A percentile compares a stretch with the other conserved stretches of the same genome.
Conservation (phyloP, 441 rosid genomes). For the Jatropha multifida region DNA sequence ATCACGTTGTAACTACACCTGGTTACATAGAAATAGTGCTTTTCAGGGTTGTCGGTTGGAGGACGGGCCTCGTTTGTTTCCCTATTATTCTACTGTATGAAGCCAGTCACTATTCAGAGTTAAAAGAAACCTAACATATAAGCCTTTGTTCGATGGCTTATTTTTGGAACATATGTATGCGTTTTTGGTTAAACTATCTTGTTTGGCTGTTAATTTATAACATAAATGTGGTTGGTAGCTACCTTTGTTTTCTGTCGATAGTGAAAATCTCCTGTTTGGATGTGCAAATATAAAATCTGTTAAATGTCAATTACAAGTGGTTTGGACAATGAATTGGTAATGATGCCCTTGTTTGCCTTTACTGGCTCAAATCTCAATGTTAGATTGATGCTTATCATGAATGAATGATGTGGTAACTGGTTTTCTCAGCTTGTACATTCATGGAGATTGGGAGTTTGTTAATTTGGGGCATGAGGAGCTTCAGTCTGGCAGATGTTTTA, state of each 20-base stretch:
- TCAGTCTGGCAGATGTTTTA: background rate
- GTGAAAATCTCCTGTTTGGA: conserved; percentile 14
- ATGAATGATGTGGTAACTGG: background rate
- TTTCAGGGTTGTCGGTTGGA: conserved; percentile 5
- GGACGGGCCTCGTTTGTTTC: conserved; percentile 14
- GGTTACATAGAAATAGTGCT: background rate
- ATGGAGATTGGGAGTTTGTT: background rate
- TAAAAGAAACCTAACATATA: background rate
- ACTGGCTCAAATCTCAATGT: background rate
- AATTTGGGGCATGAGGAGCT: background rate
- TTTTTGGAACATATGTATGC: conserved; percentile 3
- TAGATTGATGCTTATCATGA: background rate
- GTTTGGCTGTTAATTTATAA: conserved; percentile 13
- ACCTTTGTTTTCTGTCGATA: background rate
- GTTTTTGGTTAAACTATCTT: background rate
- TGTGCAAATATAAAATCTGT: background rate
- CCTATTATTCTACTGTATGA: background rate
- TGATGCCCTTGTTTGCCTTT: background rate
- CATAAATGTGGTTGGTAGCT: background rate
- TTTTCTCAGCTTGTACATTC: background rate
- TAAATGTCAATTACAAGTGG: conserved; percentile 1
- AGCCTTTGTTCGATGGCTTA: background rate
- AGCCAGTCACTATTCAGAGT: conserved; percentile 20
- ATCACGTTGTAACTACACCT: background rate
- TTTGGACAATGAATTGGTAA: background rate